Evolutionary conservation across 1,139 yeast genomes (phyloP), one percentile per base, ranked within the genome.

Genomic region (Taphrina pruni): DNA sequence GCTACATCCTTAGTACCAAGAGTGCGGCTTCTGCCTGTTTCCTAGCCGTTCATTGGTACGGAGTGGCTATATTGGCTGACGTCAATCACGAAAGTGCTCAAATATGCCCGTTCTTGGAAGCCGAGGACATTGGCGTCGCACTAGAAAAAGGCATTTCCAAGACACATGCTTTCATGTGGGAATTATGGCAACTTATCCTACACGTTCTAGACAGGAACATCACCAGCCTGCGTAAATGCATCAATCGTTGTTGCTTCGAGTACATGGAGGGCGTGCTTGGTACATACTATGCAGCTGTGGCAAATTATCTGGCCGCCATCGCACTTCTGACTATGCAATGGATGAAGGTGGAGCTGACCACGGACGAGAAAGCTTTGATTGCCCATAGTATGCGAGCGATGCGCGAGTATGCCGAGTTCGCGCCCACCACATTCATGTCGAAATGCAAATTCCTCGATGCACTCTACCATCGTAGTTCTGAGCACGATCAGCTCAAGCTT

Each of bases 111-210:
- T 20, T 21, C 38, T 20, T 56, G 21, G 32, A 56, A 2, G 39
- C 46, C 1, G 36, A 38, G 5, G 60, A 56, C 17, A 21, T 39
- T 39, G 60, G 36, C 2, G 35, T 20, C 8, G 48, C 60, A 7
- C 38, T 56, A 1, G 21, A 56, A 8, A 21, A n/a, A 39, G 48
- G 36, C 20, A 32, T 56, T 3, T 56, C 60, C 14, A 39, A 35
- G 4, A 56, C 60, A 8, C 60, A 56, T 41, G 60, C 60, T 1
- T 56, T 56, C n/a, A 56, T 56, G 60, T 56, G 50, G 46, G 60
- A 39, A n/a, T 20, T 56, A 17, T 56, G 60, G 60, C 36, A 21
- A 26, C 36, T 56, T 8, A 35, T 39, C 36, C 36, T 9, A 32
- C 17, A 11, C 12, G 36, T 56, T 26, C 12, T 39, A 11, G 17